Base-by-base conservation (phyloP, 306 rosid genomes). In the Medicago ruthenica region DNA sequence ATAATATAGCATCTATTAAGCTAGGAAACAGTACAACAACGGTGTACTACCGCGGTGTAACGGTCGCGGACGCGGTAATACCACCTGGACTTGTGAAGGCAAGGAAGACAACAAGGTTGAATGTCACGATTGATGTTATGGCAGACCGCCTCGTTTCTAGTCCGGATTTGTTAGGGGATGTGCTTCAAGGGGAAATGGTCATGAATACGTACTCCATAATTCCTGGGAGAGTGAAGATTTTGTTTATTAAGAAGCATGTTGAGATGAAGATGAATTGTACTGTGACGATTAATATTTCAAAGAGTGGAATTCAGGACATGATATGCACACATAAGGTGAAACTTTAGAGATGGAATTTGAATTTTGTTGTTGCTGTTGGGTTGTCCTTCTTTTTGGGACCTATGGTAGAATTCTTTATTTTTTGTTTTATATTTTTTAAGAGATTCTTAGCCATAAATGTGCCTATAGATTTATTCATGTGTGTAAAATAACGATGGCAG, bases 261-360 rank as follows among this genome's bases (percentile, higher is more conserved):
- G 84, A 61, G 12, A 74, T 91, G 37, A 86, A 75, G 54, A 81
- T 89, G 91, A 86, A 86, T 71, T 91, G 97, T 41, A 83, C 84
- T 2, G 9, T 86, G 69, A 54, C 73, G 0, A 73, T 86, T 70
- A 73, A 80, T 55, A 83, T 91, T 47, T 22, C 85, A 11, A 84
- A 71, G 70, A 80, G 13, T 70, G 77, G 70, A 10, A 74, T 89
- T 82, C 77, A 80, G 75, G 70, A 83, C 22, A 78, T 83, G 73
- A 80, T 17, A 24, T 91, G 93, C 77, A 76, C 81, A 81, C 78
- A 76, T 53, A 87, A 87, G 86, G 85, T 91, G 55, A 78, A 63
- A 6, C 78, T 89, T 55, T 84, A 84, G 62, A 42, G 12, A 20
- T 67, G 48, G 22, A 67, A 20, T 22, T 68, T 27, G 22, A 45